phyloP scores from a whole-genome alignment of 371 early-diverging fungal species.

The Capillidium rhysosporum region DNA sequence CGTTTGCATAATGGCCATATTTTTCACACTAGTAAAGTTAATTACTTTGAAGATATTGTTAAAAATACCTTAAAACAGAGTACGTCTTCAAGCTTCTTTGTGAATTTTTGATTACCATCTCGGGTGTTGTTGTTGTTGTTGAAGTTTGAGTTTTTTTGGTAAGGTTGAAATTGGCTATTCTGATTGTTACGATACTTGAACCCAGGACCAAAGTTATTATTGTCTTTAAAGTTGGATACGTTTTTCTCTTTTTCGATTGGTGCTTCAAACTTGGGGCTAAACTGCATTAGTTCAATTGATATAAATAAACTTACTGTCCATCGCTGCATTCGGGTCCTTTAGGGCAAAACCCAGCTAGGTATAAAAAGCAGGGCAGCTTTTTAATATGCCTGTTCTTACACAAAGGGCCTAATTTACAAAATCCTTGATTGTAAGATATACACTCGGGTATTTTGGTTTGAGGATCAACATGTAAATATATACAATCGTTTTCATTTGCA shows the following conservation, averaged over 20 bases:
- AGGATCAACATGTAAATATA: conserved; percentile 97
- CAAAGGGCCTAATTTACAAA: conserved; percentile 82
- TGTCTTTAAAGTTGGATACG: conserved; percentile 8
- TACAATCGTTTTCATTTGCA: conserved; percentile 92
- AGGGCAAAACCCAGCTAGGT: conserved; percentile 95
- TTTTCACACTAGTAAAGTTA: conserved; percentile 23
- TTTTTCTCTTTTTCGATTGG: conserved; percentile 17
- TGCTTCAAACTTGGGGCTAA: conserved; percentile 50
- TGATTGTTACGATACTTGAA: not conserved
- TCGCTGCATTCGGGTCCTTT: conserved; percentile 85
- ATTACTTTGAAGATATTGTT: not conserved
- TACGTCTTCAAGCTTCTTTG: conserved; percentile 37
- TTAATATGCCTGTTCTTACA: conserved; percentile 94
- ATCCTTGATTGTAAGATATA: conserved; percentile 97
- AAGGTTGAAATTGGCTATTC: not conserved
- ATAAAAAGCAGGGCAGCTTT: conserved; percentile 80
- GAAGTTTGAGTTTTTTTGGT: conserved; percentile 5
- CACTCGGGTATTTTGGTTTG: conserved; percentile 90
- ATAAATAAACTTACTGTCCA: conserved; percentile 56
- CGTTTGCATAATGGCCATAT: conserved; percentile 51
- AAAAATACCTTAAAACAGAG: conserved; percentile 47
- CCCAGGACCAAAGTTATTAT: not conserved
- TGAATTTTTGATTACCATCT: conserved; percentile 15
- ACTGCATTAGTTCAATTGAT: not conserved
- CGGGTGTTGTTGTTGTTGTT: conserved; percentile 9